Evolutionary conservation across 345 rosid genomes (phyloP), one percentile per base, ranked within the genome.

Genomic region (Hibiscus tridactylites): DNA sequence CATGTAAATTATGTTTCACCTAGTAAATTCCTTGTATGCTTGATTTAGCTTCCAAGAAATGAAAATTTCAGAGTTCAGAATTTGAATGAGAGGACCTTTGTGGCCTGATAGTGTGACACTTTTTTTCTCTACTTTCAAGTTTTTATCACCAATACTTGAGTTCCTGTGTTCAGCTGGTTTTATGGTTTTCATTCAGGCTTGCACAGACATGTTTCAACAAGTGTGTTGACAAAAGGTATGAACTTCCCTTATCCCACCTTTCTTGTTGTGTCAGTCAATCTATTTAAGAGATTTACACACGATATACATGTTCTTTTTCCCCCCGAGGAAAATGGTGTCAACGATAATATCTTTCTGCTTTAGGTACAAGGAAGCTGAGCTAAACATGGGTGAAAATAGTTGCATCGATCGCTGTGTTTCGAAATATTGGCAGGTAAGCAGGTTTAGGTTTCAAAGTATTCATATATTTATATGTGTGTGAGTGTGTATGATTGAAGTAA

Each of bases 381-480:
- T 96, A 58, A 96, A 92, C 81, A 92, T 91, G 98, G 99, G 99
- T 68, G 99, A 96, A 80, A 96, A 91, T 74, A 96, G 91, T 72
- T 96, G 99, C 91, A 92, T 96, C 44, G 98, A 96, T 75, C 96
- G 99, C 64, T 96, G 98, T 76, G 98, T 88, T 77, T 85, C 97
- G 35, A 92, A 92, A 69, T 96, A 96, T 79, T 89, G 92, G 96
- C 92, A 87, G 94, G 97, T 95, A 42, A 2, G 39, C 46, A 46
- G 50, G 50, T 13, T 33, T 61, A 62, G 24, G 8, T 62, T 35
- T 62, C 24, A 9, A 61, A 62, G 8, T 35, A 62, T 35, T 35
- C 47, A 1, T 62, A 15, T 3, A 17, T 33, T 33, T 9, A 9
- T 64, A 1, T 26, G 6, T 62, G 6, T 13, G 17, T 39, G 19